Evolutionary conservation across 2,329 filamentous ascomycete species (phyloP), one percentile per base, ranked within the genome.

Genomic region (Zasmidium angulare): DNA sequence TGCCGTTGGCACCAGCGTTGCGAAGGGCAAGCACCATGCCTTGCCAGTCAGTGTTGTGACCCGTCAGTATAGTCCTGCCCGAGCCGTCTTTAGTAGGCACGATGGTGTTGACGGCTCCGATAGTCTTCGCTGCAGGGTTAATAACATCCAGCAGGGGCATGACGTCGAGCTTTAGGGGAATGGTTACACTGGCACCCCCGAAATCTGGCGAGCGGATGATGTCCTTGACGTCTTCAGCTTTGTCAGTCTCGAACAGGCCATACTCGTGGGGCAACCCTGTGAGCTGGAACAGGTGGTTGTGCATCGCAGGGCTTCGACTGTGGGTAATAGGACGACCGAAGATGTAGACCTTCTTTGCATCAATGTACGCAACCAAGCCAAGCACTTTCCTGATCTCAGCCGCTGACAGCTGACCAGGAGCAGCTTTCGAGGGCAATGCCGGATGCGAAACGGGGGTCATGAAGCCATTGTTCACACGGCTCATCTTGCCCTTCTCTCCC

Each of bases 21-120:
- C 84, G 85, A 20, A 99, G 83, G 2, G 90, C 88, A 66, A 89
- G 85, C 1, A 89, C 86, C 86, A 99, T 99, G 63, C 95, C 95
- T 70, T 86, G 84, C 89, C 92, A 99, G 78, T 99, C 95, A 12
- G 95, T 99, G 76, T 99, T 99, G 73, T 93, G 90, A 47, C 95
- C 95, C 17, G 90, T 75, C 2, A 98, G 84, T 24, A 68, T 60
- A 2, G 64, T 78, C 66, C 67, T 75, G 66, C 51, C 76, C 19
- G 68, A 61, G 2, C 74, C 78, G 7, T 77, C 72, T 23, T 72
- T 71, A 14, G 66, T 66, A 0, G 89, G 87, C 24, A 96, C 85
- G 69, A 99, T 89, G 19, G 95, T 99, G 78, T 99, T 99, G 64
- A 98, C 89, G 2, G 95, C 95, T 21, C 95, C 95, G 62, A 99